A percentile compares a stretch with the other conserved stretches of the same genome.
phyloP scores from a whole-genome alignment of 2,329 filamentous ascomycete species.

The Fusarium caatingaense region DNA sequence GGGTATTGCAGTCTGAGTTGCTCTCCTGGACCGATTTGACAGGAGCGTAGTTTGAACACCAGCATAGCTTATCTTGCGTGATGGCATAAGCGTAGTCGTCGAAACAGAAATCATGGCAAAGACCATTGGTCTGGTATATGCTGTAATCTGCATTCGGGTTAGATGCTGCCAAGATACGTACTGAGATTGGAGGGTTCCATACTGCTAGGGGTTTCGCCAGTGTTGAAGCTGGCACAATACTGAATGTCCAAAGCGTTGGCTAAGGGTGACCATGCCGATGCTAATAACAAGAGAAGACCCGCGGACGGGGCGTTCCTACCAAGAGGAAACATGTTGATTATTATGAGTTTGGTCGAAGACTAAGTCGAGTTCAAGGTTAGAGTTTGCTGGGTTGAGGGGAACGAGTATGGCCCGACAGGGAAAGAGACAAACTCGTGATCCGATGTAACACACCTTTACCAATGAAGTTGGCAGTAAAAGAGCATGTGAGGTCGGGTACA shows the following conservation, averaged over 20 bases:
- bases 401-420: background rate
- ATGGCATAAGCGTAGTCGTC: slow-evolving; percentile 73
- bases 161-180: background rate
- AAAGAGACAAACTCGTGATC: slow-evolving; percentile 2
- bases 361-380: slow-evolving; percentile 16
- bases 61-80: slow-evolving; percentile 73
- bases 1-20: slow-evolving; percentile 61
- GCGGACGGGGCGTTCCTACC: slow-evolving; percentile 35
- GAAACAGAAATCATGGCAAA: slow-evolving; percentile 71
- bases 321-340: slow-evolving; percentile 39
- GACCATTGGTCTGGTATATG: slow-evolving; percentile 75
- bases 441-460: slow-evolving; percentile 41
- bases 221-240: slow-evolving; percentile 55
- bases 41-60: slow-evolving; percentile 79
- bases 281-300: slow-evolving; percentile 42
- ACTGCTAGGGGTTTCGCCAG: slow-evolving; percentile 50
- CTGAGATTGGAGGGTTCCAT: slow-evolving; percentile 20
- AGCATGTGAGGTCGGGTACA: slow-evolving; percentile 36
- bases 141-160: slow-evolving; percentile 57
- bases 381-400: slow-evolving; percentile 4
- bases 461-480: slow-evolving; percentile 19
- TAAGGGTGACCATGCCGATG: slow-evolving; percentile 41
- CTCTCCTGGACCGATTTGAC: slow-evolving; percentile 55
- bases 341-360: slow-evolving; percentile 28
- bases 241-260: slow-evolving; percentile 45